These are phyloP conservation scores for sunflower (Helianthus annuus) DNA, from an alignment of 129 eudicot genomes.

Conservation along the genomic window HanXRQr2.0-SUNRISE NC_035444.2:96180193-96180692, in stretches of 20 bases:
- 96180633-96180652: constrained; percentile 49
- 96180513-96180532: neutral
- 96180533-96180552: constrained; percentile 30
- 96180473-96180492: neutral
- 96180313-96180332: no score
- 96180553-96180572: constrained; percentile 61
- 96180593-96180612: constrained; percentile 51
- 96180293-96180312: no score
- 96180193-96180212: no score
- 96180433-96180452: constrained; percentile 7
- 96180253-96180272: no score
- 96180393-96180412: neutral
- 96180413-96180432: constrained; percentile 1
- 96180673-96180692: constrained; percentile 52
- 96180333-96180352: no score
- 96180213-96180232: no score
- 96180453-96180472: neutral
- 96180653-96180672: constrained; percentile 48
- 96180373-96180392: neutral
- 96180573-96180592: constrained; percentile 55
- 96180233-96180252: no score
- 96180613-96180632: constrained; percentile 49
- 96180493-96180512: neutral
- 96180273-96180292: no score
- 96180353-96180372: no score